A percentile compares a stretch with the other conserved stretches of the same genome.
Evolutionary conservation across 108 stramenopile genomes (phyloP).

Genomic region (Fragilaria crotonensis): DNA sequence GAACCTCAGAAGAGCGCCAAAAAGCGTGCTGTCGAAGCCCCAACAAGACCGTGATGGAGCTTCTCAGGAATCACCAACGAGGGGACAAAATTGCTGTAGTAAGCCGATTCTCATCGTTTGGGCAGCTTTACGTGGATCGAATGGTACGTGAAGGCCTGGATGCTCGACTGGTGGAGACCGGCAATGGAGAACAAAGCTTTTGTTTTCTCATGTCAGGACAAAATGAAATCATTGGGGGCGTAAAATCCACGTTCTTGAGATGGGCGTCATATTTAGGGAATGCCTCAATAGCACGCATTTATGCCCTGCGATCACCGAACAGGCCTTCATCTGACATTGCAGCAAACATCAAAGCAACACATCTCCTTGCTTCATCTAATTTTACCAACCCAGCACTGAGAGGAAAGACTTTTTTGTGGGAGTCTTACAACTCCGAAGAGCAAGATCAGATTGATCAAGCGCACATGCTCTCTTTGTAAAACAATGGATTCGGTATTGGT

Average conservation of each 20-base stretch:
- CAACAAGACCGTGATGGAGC: slow-evolving; percentile 15
- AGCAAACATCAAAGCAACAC: neutral
- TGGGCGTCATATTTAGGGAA: slow-evolving; percentile 45
- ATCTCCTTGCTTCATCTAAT: slow-evolving; percentile 2
- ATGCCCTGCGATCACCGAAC: too few species aligned
- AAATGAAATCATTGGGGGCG: slow-evolving; percentile 36
- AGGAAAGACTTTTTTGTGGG: slow-evolving; percentile 10
- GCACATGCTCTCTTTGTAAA: too few species aligned
- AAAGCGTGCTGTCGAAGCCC: too few species aligned
- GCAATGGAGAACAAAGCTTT: slow-evolving; percentile 43
- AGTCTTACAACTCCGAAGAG: slow-evolving; percentile 15
- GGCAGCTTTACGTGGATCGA: slow-evolving; percentile 19
- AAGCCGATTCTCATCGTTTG: slow-evolving; percentile 13
- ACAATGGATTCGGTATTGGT: too few species aligned
- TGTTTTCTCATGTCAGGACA: slow-evolving; percentile 39
- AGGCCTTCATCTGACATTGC: too few species aligned
- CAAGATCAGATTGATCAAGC: too few species aligned
- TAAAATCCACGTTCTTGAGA: slow-evolving; percentile 34
- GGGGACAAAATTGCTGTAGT: slow-evolving; percentile 43
- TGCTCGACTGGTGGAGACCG: slow-evolving; percentile 21
- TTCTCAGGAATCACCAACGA: slow-evolving; percentile 28
- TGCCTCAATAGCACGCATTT: slow-evolving; percentile 19
- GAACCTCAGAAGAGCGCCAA: too few species aligned
- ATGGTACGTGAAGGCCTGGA: slow-evolving; percentile 24
- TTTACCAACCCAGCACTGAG: slow-evolving; percentile 18